These are phyloP conservation scores for Epichloe brachyelytri DNA, from an alignment of 2,329 filamentous ascomycete species.

Conservation along the genomic window DNA sequence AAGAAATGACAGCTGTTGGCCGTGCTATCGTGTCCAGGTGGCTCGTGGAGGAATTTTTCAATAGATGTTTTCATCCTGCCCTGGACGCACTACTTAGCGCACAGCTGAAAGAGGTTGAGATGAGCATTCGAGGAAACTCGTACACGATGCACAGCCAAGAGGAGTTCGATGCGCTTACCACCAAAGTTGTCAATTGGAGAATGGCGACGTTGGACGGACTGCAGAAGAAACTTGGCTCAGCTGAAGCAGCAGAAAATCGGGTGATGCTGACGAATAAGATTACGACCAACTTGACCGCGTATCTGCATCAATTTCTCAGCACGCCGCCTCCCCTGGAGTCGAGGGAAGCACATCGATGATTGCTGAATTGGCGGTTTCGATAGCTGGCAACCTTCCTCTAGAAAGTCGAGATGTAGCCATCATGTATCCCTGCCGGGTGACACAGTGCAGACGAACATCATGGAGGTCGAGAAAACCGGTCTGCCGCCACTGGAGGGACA, in stretches of 20 bases:
- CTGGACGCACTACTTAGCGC: conserved; percentile 64
- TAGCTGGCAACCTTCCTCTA: conserved; percentile 73
- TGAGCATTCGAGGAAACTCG: conserved; percentile 69
- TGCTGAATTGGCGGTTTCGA: conserved; percentile 75
- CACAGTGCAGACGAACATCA: conserved; percentile 54
- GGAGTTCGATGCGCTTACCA: conserved; percentile 76
- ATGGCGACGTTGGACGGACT: conserved; percentile 90
- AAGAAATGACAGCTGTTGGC: conserved; percentile 95
- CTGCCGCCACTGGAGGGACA: conserved; percentile 47
- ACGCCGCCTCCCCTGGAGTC: conserved; percentile 72
- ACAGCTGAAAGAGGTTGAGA: conserved; percentile 74
- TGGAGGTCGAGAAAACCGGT: conserved; percentile 72
- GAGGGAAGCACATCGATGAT: conserved; percentile 86
- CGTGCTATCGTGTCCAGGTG: conserved; percentile 79
- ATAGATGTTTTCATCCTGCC: conserved; percentile 83
- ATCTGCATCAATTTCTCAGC: conserved; percentile 59
- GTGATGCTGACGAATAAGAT: conserved; percentile 56
- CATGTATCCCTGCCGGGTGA: conserved; percentile 69
- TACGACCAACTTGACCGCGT: conserved; percentile 54
- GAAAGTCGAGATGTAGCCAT: conserved; percentile 87
- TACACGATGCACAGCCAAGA: conserved; percentile 65
- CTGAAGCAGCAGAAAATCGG: conserved; percentile 53
- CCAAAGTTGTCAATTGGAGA: conserved; percentile 85
- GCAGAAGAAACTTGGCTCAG: conserved; percentile 52
- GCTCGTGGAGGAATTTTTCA: conserved; percentile 83